Conservation (phyloP, 345 rosid species). For the Conringia planisiliqua region DNA sequence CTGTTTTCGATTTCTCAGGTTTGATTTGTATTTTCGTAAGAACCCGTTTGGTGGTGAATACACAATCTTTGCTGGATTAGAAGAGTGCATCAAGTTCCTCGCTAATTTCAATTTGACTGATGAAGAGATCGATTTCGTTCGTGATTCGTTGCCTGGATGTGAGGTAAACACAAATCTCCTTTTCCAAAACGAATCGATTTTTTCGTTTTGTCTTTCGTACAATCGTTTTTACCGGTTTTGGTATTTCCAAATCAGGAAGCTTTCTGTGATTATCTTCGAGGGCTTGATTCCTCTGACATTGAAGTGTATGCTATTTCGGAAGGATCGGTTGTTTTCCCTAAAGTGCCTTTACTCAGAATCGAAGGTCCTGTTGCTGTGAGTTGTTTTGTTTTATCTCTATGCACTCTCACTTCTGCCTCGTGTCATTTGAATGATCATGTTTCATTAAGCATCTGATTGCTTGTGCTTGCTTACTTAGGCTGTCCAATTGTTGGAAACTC, state of each 20-base stretch:
- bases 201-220: no score
- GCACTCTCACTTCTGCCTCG: not conserved
- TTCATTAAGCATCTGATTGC: not conserved
- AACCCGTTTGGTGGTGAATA: slow-evolving; percentile 97
- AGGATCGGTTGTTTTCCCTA: slow-evolving; percentile 93
- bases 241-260: slow-evolving; percentile 23
- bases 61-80: slow-evolving; percentile 91
- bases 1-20: slow-evolving; percentile 38
- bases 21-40: slow-evolving; percentile 91
- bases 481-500: slow-evolving; percentile 95
- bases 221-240: no score
- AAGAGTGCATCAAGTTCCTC: slow-evolving; percentile 83
- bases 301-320: slow-evolving; percentile 84
- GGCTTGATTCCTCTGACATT: slow-evolving; percentile 83
- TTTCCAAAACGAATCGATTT: not conserved
- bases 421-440: not conserved
- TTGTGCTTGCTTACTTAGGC: slow-evolving; percentile 38
- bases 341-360: slow-evolving; percentile 79
- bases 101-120: slow-evolving; percentile 77
- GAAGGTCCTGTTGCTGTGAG: slow-evolving; percentile 98
- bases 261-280: slow-evolving; percentile 68
- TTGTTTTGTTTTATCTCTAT: not conserved
- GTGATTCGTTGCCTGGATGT: slow-evolving; percentile 57
- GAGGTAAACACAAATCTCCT: slow-evolving; percentile 45
- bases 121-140: slow-evolving; percentile 74